Evolutionary conservation across 768 basidiomycete species (phyloP).

Genomic region (Erythrobasidium yunnanense): DNA sequence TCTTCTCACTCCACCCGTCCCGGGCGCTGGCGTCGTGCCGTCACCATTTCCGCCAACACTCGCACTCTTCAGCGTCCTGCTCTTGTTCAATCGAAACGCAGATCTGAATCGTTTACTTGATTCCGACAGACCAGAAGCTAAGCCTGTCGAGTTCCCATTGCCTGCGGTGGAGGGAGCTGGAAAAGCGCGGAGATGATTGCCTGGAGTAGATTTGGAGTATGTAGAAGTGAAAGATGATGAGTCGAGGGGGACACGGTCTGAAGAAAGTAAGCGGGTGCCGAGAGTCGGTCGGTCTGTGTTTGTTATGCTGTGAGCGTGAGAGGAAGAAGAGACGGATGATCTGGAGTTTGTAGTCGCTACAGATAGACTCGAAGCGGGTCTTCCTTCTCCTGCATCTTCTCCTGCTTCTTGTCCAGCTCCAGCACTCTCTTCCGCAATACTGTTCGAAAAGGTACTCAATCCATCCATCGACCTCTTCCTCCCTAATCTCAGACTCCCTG

Average conservation of each 20-base stretch:
- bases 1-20: constrained; percentile 4
- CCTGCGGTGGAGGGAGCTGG: not conserved
- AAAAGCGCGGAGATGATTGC: not conserved
- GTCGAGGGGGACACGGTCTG: not conserved
- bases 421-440: not conserved
- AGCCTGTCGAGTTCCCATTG: not conserved
- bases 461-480: not conserved
- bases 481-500: not conserved
- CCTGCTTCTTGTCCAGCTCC: not conserved
- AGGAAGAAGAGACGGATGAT: not conserved
- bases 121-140: constrained; percentile 23
- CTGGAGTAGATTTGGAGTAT: not conserved
- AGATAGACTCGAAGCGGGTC: not conserved
- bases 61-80: not conserved
- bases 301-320: too few relatives aligned
- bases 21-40: not conserved
- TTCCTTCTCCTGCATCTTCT: not conserved
- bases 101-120: constrained; percentile 21
- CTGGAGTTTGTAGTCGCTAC: not conserved
- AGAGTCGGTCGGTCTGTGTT: not conserved
- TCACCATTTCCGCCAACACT: not conserved
- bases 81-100: constrained; percentile 27
- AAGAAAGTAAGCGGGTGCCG: not conserved
- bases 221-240: not conserved
- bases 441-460: not conserved